Conservation (phyloP, 495 filamentous ascomycete species). For the Aspergillus conjunctus region DNA sequence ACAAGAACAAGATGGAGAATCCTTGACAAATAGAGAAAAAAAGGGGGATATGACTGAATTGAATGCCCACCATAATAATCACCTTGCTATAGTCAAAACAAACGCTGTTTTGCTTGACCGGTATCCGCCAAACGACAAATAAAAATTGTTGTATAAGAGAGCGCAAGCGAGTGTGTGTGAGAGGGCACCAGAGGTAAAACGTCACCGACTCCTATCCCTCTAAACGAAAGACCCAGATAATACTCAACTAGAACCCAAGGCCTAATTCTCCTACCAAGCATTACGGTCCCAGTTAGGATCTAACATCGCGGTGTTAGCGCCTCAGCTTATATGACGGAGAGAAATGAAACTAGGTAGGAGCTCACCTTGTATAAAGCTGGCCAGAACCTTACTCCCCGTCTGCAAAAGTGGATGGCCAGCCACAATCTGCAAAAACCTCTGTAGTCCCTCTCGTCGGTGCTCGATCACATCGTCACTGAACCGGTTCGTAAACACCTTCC, state of each 20-base stretch:
- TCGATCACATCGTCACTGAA: constrained; percentile 99
- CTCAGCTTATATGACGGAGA: neutral
- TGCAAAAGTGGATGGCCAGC: constrained; percentile 95
- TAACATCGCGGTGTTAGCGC: constrained; percentile 13
- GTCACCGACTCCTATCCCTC: neutral
- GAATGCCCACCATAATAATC: constrained; percentile 3
- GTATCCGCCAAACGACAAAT: neutral
- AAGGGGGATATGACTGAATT: constrained; percentile 7
- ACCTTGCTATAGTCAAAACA: constrained; percentile 8
- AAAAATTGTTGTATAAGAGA: neutral
- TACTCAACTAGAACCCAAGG: neutral
- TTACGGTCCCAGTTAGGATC: constrained; percentile 44
- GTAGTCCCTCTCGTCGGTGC: constrained; percentile 85
- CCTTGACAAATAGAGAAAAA: neutral
- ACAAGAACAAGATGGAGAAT: constrained; percentile 9
- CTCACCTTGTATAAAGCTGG: constrained; percentile 93
- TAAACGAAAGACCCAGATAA: neutral
- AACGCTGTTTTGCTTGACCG: constrained; percentile 15
- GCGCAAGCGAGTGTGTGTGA: neutral
- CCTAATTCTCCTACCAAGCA: constrained; percentile 34
- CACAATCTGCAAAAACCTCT: constrained; percentile 96
- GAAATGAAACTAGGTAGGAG: constrained; percentile 9
- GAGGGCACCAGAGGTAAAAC: neutral
- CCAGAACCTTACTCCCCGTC: constrained; percentile 95
- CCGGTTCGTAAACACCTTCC: constrained; percentile 97